Conservation (phyloP, 1,284 basidiomycete species). For the Cerrena zonata region DNA sequence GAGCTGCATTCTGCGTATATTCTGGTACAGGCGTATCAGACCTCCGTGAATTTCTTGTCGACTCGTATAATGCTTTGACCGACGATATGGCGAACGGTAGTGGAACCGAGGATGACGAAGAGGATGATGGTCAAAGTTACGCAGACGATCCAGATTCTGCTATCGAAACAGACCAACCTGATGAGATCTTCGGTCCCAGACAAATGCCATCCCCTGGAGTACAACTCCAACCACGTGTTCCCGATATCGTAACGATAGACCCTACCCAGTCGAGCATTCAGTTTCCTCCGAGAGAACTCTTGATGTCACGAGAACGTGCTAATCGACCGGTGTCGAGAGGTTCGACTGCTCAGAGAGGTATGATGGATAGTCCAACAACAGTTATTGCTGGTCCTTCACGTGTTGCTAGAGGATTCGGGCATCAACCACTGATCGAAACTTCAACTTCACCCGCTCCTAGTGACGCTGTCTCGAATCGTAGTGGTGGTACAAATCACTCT, state of each 20-base stretch:
- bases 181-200: constrained; percentile 9
- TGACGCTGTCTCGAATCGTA: constrained; percentile 51
- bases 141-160: constrained; percentile 31
- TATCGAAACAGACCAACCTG: constrained; percentile 40
- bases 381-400: constrained; percentile 27
- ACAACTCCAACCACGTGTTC: not conserved
- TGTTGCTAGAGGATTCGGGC: constrained; percentile 38
- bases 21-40: constrained; percentile 86
- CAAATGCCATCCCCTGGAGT: not conserved
- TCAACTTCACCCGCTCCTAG: constrained; percentile 55
- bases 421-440: constrained; percentile 57
- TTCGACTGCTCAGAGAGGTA: constrained; percentile 9
- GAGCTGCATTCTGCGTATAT: constrained; percentile 94
- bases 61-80: constrained; percentile 65
- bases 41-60: constrained; percentile 73
- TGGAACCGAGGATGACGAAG: constrained; percentile 70
- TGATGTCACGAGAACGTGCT: constrained; percentile 20
- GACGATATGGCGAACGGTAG: constrained; percentile 63
- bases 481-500: constrained; percentile 47
- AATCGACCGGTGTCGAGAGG: constrained; percentile 17
- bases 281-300: constrained; percentile 12
- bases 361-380: constrained; percentile 4
- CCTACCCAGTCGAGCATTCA: not conserved
- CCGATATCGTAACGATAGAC: not conserved
- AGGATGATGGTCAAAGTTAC: constrained; percentile 25